Percentiles rank a stretch among this genome's conserved stretches.
phyloP scores from a whole-genome alignment of 2,329 filamentous ascomycete genomes.

The Coniochaeta pulveracea region DNA sequence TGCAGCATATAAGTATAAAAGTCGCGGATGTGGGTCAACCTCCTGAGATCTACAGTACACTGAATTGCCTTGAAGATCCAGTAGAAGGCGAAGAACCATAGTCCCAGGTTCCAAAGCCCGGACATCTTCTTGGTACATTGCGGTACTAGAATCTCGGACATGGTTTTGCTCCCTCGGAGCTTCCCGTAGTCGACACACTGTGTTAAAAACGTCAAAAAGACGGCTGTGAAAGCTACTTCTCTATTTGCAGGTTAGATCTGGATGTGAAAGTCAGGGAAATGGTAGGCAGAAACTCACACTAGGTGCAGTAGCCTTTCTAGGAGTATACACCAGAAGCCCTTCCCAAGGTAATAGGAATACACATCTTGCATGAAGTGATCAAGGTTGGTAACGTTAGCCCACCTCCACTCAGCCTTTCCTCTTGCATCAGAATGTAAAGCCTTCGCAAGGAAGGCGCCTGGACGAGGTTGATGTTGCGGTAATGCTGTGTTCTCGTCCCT shows the following conservation, averaged over 20 bases:
- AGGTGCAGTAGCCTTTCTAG: constrained; percentile 62
- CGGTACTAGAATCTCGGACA: constrained; percentile 47
- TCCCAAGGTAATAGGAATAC: constrained; percentile 75
- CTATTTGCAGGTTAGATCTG: constrained; percentile 26
- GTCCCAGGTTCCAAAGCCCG: constrained; percentile 60
- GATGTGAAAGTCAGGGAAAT: constrained; percentile 1
- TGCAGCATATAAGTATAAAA: constrained; percentile 77
- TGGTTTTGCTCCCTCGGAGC: constrained; percentile 51
- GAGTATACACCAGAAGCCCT: constrained; percentile 77
- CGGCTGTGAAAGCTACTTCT: constrained; percentile 71
- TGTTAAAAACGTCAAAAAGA: constrained; percentile 71
- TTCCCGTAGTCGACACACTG: constrained; percentile 77
- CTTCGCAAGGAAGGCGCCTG: constrained; percentile 15
- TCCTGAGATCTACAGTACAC: constrained; percentile 60
- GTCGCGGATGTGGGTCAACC: constrained; percentile 67
- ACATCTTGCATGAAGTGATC: constrained; percentile 79
- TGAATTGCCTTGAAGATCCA: constrained; percentile 73
- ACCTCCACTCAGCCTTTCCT: constrained; percentile 81
- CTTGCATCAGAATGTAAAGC: constrained; percentile 29
- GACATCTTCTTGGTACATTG: constrained; percentile 71
- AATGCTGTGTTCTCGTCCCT: constrained; percentile 20
- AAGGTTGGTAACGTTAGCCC: constrained; percentile 83
- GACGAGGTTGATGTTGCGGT: constrained; percentile 14
- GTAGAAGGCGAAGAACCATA: constrained; percentile 80
- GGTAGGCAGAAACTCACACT: constrained; percentile 38